A percentile compares a stretch with the other conserved stretches of the same genome.
phyloP scores from a whole-genome alignment of 176 grass and related monocot species.

The Elymus sibiricus region DNA sequence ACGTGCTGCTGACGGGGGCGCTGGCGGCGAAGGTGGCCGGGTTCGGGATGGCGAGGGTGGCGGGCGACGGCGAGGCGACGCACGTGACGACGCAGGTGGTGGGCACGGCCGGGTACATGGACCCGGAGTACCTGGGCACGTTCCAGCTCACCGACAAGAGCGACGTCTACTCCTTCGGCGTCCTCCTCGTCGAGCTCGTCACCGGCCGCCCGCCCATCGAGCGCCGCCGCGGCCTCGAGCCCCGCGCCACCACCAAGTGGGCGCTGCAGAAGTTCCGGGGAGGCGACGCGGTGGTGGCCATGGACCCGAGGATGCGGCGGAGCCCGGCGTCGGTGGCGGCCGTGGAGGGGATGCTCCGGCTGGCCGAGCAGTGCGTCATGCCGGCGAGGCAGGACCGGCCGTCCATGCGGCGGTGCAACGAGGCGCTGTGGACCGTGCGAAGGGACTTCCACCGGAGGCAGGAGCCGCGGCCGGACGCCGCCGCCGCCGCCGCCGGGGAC shows the following conservation, averaged over 20 bases:
- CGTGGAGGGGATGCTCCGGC: slow-evolving; percentile 38
- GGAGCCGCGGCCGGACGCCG: background rate
- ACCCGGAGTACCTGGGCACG: slow-evolving; percentile 68
- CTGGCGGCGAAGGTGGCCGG: slow-evolving; percentile 58
- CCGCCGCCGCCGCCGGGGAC: background rate
- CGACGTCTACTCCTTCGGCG: slow-evolving; percentile 80
- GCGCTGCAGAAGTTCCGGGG: slow-evolving; percentile 45
- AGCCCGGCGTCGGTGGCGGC: slow-evolving; percentile 40
- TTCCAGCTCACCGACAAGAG: slow-evolving; percentile 72
- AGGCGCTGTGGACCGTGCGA: slow-evolving; percentile 51
- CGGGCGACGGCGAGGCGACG: slow-evolving; percentile 16
- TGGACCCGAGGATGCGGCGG: slow-evolving; percentile 61
- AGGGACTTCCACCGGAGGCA: slow-evolving; percentile 43
- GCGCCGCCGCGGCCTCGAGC: slow-evolving; percentile 23
- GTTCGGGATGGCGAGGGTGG: slow-evolving; percentile 42
- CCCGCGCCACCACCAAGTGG: slow-evolving; percentile 60
- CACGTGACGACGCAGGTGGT: slow-evolving; percentile 48
- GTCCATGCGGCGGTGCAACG: slow-evolving; percentile 50
- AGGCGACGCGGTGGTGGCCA: slow-evolving; percentile 55
- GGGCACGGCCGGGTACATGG: slow-evolving; percentile 69
- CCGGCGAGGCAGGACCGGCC: slow-evolving; percentile 42
- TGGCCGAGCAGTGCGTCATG: slow-evolving; percentile 53
- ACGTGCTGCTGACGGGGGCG: slow-evolving; percentile 51
- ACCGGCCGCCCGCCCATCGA: slow-evolving; percentile 61
- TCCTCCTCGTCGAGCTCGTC: slow-evolving; percentile 73